Evolutionary conservation across 2,329 filamentous ascomycete genomes (phyloP).

Genomic region (Alternaria sp.): DNA sequence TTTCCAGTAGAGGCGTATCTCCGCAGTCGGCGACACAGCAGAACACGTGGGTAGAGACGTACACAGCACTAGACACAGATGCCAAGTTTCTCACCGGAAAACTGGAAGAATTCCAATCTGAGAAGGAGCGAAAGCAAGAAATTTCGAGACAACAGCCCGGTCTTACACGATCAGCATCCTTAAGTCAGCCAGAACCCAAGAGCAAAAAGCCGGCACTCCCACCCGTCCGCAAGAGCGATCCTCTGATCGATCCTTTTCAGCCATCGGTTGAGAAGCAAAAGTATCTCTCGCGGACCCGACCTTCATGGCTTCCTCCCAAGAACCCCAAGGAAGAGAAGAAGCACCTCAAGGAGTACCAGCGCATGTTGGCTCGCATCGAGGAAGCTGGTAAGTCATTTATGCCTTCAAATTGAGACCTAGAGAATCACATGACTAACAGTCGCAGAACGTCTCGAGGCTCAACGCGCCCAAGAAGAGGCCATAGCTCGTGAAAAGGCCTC

Average conservation of each 20-base stretch:
- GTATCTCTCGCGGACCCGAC: conserved; percentile 77
- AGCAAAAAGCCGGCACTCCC: conserved; percentile 64
- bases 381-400: conserved; percentile 60
- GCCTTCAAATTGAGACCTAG: background rate
- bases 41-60: conserved; percentile 78
- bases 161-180: conserved; percentile 43
- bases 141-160: conserved; percentile 60
- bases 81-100: conserved; percentile 79
- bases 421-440: conserved; percentile 21
- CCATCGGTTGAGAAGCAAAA: conserved; percentile 89
- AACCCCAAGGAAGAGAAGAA: conserved; percentile 89
- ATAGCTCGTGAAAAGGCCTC: conserved; percentile 62
- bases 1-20: conserved; percentile 31
- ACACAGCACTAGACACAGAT: conserved; percentile 75
- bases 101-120: conserved; percentile 79
- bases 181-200: conserved; percentile 50
- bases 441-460: conserved; percentile 44
- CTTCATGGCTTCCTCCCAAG: conserved; percentile 86
- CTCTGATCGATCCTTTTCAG: conserved; percentile 85
- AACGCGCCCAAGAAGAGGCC: conserved; percentile 59
- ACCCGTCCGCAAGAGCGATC: conserved; percentile 75
- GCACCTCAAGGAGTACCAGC: conserved; percentile 86
- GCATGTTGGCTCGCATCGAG: conserved; percentile 75
- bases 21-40: conserved; percentile 58
- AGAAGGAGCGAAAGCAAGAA: conserved; percentile 63